Base-by-base conservation (phyloP, 345 rosid genomes). In the Hibiscus trionum region DNA sequence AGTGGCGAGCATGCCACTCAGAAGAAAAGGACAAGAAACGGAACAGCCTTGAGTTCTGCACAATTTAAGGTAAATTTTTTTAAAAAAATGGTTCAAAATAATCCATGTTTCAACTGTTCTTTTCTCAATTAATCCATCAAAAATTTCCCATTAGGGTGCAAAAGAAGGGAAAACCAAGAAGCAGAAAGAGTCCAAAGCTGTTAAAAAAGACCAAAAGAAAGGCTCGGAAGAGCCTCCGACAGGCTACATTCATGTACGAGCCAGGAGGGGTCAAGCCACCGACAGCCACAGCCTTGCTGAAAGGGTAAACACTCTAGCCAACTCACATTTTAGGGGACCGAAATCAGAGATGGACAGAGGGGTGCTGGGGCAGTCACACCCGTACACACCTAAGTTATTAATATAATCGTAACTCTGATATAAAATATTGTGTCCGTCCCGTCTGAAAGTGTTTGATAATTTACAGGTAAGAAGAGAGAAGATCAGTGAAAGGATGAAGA, bases 201-300 rank as follows among this genome's bases (percentile, higher is more conserved):
- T 35, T 56, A 71, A 82, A 73, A 81, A 80, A 77, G 82, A 75
- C 53, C 56, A 73, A 75, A 83, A 72, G 69, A 82, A 82, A 61
- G 73, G 52, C 16, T 3, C 50, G 72, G 61, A 85, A 61, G 87
- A 85, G 31, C 79, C 90, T 59, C 84, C 86, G 3, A 82, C 70
- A 60, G 91, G 85, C 35, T 88, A 86, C 85, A 88, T 90, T 78
- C 96, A 90, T 79, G 96, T 90, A 27, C 82, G 93, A 78, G 96
- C 96, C 33, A 86, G 93, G 75, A 85, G 96, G 76, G 96, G 96
- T 71, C 93, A 90, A 78, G 96, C 96, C 68, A 90, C 84, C 39
- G 90, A 87, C 65, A 86, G 90, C 82, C 90, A 86, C 84, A 87
- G 90, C 78, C 80, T 87, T 57, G 96, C 96, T 26, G 96, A 90